Evolutionary conservation across 768 basidiomycete species (phyloP).

Genomic region (Boletus reticulatus): DNA sequence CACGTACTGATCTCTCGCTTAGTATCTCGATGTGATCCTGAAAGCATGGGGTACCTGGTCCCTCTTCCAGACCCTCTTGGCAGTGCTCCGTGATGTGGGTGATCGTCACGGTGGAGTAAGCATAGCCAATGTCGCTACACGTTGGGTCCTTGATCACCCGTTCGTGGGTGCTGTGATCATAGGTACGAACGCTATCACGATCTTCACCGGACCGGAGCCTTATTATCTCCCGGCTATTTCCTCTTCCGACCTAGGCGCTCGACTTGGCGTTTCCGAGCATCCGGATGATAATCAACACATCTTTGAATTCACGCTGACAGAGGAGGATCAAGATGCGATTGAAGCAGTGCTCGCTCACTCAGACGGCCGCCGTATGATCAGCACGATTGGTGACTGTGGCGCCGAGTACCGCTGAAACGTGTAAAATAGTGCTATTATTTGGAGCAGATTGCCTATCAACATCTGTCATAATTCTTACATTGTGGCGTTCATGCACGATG

Average conservation of each 20-base stretch:
- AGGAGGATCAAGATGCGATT: constrained; percentile 59
- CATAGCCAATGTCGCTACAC: constrained; percentile 76
- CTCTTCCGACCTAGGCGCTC: constrained; percentile 46
- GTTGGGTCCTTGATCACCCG: constrained; percentile 79
- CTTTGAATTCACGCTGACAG: constrained; percentile 55
- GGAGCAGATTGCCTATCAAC: not conserved
- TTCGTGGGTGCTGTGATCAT: constrained; percentile 80
- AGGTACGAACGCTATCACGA: constrained; percentile 39
- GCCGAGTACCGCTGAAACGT: constrained; percentile 63
- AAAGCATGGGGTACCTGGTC: constrained; percentile 78
- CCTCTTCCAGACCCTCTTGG: constrained; percentile 67
- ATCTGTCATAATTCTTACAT: not conserved
- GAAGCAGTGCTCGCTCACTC: constrained; percentile 60
- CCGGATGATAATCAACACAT: constrained; percentile 63
- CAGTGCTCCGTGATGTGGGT: constrained; percentile 58
- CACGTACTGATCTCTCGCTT: not conserved
- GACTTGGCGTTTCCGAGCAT: constrained; percentile 75
- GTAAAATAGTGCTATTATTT: not conserved
- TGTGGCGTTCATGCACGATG: not conserved
- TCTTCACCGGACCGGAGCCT: not conserved
- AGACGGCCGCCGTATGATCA: constrained; percentile 61
- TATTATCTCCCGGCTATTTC: not conserved
- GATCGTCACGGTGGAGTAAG: constrained; percentile 63
- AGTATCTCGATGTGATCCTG: constrained; percentile 85
- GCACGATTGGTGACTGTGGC: constrained; percentile 77